phyloP scores from a whole-genome alignment of 306 rosid genomes.

The Acacia melanoxylon region DNA sequence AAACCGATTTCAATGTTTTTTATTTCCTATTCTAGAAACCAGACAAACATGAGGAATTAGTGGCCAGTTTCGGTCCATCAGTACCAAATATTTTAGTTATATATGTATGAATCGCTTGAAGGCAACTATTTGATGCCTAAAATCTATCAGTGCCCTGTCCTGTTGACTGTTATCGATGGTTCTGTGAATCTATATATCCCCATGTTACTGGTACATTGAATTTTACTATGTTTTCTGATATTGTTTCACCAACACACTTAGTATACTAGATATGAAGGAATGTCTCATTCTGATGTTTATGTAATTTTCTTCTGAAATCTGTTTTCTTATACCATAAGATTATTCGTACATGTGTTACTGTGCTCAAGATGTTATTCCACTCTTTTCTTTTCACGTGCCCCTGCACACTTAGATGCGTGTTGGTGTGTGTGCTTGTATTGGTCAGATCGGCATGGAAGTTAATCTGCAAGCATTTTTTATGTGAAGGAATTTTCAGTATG shows the following conservation, averaged over 20 bases:
- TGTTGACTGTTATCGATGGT: neutral
- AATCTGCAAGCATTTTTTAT: constrained; percentile 5
- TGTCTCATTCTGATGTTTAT: neutral
- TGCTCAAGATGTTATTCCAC: constrained; percentile 8
- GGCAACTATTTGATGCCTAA: neutral
- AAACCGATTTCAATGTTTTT: neutral
- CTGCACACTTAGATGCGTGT: neutral
- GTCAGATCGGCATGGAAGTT: neutral
- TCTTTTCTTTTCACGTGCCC: neutral
- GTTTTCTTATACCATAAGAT: constrained; percentile 11
- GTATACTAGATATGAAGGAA: neutral
- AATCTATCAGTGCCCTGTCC: neutral
- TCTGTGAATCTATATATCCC: neutral
- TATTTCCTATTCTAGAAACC: neutral
- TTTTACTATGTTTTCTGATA: neutral
- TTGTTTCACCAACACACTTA: neutral
- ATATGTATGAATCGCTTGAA: neutral
- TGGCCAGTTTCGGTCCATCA: constrained; percentile 10
- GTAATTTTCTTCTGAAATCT: neutral
- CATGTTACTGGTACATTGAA: neutral
- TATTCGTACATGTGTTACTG: neutral
- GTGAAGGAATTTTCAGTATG: constrained; percentile 9
- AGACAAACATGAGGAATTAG: neutral
- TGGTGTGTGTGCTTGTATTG: neutral
- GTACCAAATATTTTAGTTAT: neutral